Evolutionary conservation across 768 basidiomycete species (phyloP).

Genomic region (Boletales sp.): DNA sequence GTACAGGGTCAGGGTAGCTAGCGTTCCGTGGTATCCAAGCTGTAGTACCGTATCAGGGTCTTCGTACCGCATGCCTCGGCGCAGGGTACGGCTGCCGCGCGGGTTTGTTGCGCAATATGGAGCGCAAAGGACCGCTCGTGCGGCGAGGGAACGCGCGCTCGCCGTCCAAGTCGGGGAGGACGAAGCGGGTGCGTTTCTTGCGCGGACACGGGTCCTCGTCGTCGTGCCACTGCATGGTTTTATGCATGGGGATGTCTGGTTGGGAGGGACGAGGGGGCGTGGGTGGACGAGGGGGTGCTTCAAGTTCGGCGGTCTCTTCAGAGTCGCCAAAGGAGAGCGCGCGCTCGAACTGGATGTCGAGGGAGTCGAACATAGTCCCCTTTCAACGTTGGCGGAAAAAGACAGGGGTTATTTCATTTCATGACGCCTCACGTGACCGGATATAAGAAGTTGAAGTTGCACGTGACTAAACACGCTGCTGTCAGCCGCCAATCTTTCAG

Average conservation of each 20-base stretch:
- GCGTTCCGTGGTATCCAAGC: too few species aligned
- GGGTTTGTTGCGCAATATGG: conserved; percentile 13
- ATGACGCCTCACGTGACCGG: conserved; percentile 17
- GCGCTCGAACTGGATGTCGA: too few species aligned
- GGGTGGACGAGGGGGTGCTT: not conserved
- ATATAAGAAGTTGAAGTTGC: conserved; percentile 18
- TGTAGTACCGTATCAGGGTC: too few species aligned
- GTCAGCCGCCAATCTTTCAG: conserved; percentile 12
- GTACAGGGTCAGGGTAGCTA: too few species aligned
- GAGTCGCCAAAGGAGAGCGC: too few species aligned
- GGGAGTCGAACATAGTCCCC: too few species aligned
- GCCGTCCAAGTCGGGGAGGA: conserved; percentile 2
- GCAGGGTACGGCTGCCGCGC: conserved; percentile 2
- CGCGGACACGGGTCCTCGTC: not conserved
- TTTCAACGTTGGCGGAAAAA: too few species aligned
- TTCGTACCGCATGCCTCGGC: too few species aligned
- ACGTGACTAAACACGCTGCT: conserved; percentile 32
- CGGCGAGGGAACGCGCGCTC: too few species aligned
- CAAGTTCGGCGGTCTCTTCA: not conserved
- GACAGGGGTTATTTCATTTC: conserved; percentile 20
- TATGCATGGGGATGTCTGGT: not conserved
- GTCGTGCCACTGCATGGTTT: not conserved
- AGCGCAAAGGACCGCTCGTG: conserved; percentile 6
- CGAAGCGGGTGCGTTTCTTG: conserved; percentile 14
- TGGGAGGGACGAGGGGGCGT: not conserved